phyloP scores from a whole-genome alignment of 192 early-diverging fungal genomes.

The Chytriomyces hyalinus region DNA sequence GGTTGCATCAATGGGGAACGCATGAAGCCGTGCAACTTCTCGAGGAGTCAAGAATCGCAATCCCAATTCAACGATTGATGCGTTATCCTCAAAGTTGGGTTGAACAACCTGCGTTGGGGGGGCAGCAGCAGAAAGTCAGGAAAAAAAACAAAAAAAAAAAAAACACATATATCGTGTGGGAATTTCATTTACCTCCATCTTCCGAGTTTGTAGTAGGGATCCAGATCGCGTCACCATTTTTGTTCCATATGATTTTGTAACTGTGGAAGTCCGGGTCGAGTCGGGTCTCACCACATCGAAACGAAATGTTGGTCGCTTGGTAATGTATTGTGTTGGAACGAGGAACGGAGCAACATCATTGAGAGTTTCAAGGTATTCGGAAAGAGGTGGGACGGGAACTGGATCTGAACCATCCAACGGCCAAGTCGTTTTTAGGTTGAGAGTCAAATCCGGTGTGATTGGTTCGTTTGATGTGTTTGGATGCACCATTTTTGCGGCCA shows the following conservation, averaged over 20 bases:
- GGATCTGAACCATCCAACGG: slow-evolving; percentile 15
- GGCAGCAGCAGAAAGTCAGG: neutral
- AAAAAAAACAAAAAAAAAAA: slow-evolving; percentile 6
- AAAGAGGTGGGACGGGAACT: slow-evolving; percentile 17
- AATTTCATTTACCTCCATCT: slow-evolving; percentile 63
- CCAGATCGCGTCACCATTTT: slow-evolving; percentile 79
- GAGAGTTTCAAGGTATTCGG: slow-evolving; percentile 40
- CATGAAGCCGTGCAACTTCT: slow-evolving; percentile 81
- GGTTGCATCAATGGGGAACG: slow-evolving; percentile 68
- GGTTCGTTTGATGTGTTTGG: neutral
- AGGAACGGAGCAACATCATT: slow-evolving; percentile 32
- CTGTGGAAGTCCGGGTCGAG: slow-evolving; percentile 37
- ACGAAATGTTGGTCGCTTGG: slow-evolving; percentile 48
- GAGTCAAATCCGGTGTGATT: slow-evolving; percentile 13
- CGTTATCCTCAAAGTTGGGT: slow-evolving; percentile 67
- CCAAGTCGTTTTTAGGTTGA: slow-evolving; percentile 21
- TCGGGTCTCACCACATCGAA: slow-evolving; percentile 47
- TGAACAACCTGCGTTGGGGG: slow-evolving; percentile 44
- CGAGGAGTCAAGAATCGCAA: slow-evolving; percentile 82
- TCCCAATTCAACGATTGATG: slow-evolving; percentile 69
- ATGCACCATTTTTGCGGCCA: slow-evolving; percentile 40
- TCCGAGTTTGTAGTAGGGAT: slow-evolving; percentile 74
- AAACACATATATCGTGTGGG: too few species aligned
- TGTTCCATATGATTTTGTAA: slow-evolving; percentile 81
- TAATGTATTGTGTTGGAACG: slow-evolving; percentile 44